Evolutionary conservation across 2,329 filamentous ascomycete genomes (phyloP).

Genomic region (Colletotrichum abscissum): DNA sequence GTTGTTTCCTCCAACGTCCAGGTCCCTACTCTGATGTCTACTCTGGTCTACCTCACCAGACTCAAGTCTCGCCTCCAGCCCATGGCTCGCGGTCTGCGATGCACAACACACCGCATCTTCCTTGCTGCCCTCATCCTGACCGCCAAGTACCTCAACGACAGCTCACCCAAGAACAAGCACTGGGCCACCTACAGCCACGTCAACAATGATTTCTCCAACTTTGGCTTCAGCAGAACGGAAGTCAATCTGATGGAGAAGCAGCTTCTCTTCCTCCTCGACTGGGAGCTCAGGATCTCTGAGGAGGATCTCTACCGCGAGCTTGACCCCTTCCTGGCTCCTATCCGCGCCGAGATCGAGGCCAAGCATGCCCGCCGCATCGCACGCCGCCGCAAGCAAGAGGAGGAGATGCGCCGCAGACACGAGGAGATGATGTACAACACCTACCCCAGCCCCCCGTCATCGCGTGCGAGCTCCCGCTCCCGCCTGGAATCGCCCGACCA

Average conservation of each 20-base stretch:
- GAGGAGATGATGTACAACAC: slow-evolving; percentile 47
- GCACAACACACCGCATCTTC: slow-evolving; percentile 98
- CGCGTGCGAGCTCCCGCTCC: slow-evolving; percentile 54
- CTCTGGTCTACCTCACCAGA: slow-evolving; percentile 90
- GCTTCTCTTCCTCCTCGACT: slow-evolving; percentile 92
- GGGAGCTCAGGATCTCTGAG: slow-evolving; percentile 88
- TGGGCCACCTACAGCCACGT: slow-evolving; percentile 95
- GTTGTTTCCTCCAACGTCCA: slow-evolving; percentile 95
- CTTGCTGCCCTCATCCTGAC: slow-evolving; percentile 86
- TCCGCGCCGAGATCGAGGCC: slow-evolving; percentile 71
- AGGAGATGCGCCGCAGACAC: slow-evolving; percentile 49
- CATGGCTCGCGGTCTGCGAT: slow-evolving; percentile 94
- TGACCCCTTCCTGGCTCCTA: slow-evolving; percentile 87
- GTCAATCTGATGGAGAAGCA: slow-evolving; percentile 99
- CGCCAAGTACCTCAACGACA: slow-evolving; percentile 98
- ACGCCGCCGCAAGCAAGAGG: slow-evolving; percentile 59
- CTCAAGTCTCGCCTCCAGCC: slow-evolving; percentile 88
- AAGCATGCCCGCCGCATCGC: slow-evolving; percentile 62
- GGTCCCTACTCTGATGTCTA: slow-evolving; percentile 96
- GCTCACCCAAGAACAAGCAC: slow-evolving; percentile 99
- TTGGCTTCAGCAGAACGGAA: slow-evolving; percentile 93
- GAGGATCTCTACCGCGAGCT: slow-evolving; percentile 89
- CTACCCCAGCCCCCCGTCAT: slow-evolving; percentile 59
- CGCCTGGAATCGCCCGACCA: slow-evolving; percentile 54
- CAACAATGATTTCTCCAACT: slow-evolving; percentile 71